Percentiles rank a stretch among this genome's conserved stretches.
These are phyloP conservation scores for Kalmanozyma brasiliensis DNA, from an alignment of 1,284 basidiomycete genomes.

Conservation along the genomic window DNA sequence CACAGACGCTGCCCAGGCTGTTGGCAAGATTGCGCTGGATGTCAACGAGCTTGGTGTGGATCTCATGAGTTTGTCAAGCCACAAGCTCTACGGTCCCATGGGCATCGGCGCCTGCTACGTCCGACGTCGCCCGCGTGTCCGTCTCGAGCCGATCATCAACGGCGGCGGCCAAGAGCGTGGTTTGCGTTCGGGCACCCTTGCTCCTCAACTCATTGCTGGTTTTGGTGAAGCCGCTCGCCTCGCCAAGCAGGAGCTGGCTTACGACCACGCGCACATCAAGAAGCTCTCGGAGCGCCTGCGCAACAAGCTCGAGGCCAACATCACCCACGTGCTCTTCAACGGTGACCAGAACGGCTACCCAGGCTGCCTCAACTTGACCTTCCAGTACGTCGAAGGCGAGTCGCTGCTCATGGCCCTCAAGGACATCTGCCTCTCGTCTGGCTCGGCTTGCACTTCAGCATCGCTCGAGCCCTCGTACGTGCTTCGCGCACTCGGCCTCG, in stretches of 20 bases:
- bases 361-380: conserved; percentile 89
- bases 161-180: conserved; percentile 99
- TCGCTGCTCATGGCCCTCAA: conserved; percentile 98
- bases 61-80: conserved; percentile 93
- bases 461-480: conserved; percentile 99
- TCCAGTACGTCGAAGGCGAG: conserved; percentile 97
- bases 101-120: conserved; percentile 96
- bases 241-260: conserved; percentile 87
- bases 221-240: conserved; percentile 94
- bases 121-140: conserved; percentile 87
- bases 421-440: conserved; percentile 95
- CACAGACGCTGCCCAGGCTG: conserved; percentile 96
- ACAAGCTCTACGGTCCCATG: conserved; percentile 99
- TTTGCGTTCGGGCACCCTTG: conserved; percentile 89
- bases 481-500: conserved; percentile 87
- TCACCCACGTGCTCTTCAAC: conserved; percentile 92
- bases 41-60: conserved; percentile 97
- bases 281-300: conserved; percentile 84
- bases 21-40: conserved; percentile 75
- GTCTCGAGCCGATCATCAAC: conserved; percentile 92
- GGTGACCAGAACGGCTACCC: conserved; percentile 79
- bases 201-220: conserved; percentile 89
- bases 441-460: conserved; percentile 97
- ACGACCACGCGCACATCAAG: conserved; percentile 83
- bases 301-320: conserved; percentile 80